Evolutionary conservation across 1,139 yeast species (phyloP).

Genomic region (Debaryomyces sp.): DNA sequence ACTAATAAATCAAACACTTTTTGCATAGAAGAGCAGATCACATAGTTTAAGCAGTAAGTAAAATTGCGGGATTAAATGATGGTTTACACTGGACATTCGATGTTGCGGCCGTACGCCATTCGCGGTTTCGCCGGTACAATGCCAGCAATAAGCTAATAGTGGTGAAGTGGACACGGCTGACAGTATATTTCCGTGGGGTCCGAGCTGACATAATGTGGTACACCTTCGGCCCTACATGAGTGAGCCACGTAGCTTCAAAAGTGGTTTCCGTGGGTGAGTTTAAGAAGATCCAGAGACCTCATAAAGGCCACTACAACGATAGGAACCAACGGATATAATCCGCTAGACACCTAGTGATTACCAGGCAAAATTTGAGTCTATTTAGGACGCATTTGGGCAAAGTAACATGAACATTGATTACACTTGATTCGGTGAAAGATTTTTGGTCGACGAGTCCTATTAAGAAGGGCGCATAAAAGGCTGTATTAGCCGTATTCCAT

Average conservation of each 20-base stretch:
- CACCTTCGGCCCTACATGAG: not conserved
- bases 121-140: slow-evolving; percentile 3
- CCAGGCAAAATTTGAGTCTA: not conserved
- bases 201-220: slow-evolving; percentile 6
- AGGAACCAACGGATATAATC: not conserved
- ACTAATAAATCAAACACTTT: not conserved
- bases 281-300: not conserved
- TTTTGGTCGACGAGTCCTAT: not conserved
- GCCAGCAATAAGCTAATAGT: not conserved
- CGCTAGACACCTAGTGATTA: not conserved
- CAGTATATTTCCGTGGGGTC: slow-evolving; percentile 6
- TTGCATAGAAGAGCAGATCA: not conserved
- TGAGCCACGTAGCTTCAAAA: not conserved
- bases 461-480: slow-evolving; percentile 6
- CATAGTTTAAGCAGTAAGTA: not conserved
- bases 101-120: slow-evolving; percentile 5
- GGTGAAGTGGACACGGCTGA: slow-evolving; percentile 3
- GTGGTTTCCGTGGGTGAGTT: not conserved
- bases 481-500: slow-evolving; percentile 7
- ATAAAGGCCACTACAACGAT: not conserved
- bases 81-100: not conserved
- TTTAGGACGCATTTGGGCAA: not conserved
- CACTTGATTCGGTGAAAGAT: not conserved
- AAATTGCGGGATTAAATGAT: not conserved
- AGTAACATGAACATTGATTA: not conserved